Base-by-base conservation (phyloP, 768 basidiomycete genomes). In the Suillus luteus region DNA sequence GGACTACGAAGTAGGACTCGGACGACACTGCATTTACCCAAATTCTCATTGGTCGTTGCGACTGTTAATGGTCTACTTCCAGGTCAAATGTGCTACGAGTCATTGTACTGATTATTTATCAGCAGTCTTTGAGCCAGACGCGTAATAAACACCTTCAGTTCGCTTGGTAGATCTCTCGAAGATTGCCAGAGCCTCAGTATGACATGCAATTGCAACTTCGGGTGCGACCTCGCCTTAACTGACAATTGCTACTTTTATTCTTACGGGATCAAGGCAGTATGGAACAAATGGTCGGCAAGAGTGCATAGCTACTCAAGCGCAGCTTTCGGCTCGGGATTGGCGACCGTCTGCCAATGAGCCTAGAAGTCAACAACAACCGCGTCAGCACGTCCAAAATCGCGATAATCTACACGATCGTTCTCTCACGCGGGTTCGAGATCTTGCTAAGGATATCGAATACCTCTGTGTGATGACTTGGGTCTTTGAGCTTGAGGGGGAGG, bases 11-110 rank as follows among this genome's bases (percentile, higher is more conserved):
- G 2, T 31, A 31, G 4, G 31, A 84, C 70, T 78, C 92, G 76
- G 95, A 96, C 64, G 96, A 93, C 55, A 90, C 98, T 69, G 41
- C 41, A 17, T 43, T 43, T 1, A 90, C 95, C 59, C 87, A 96
- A 67, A 95, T 96, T 62, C 84, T 98, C 38, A 96, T 99, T 97
- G n/a, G 80, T 93, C 48, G 92, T 93, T 65, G 89, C 93, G 70
- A 91, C 92, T 55, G 90, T 93, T 35, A 60, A 38, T 75, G 68
- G 3, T n/a, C 38, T 0, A 54, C 19, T 54, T 52, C 43, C 38
- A 49, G 14, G 9, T 44, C 12, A 41, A 15, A 43, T 49, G 40
- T 60, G 10, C 11, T 33, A 17, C 8, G 15, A 11, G 17, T 33
- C 24, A 37, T 64, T 64, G 44, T 41, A 41, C 40, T 15, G 15